Percentiles rank a stretch among this genome's conserved stretches.
Conservation (phyloP, 164 flowering plant species). For the Sextonia rubra region DNA sequence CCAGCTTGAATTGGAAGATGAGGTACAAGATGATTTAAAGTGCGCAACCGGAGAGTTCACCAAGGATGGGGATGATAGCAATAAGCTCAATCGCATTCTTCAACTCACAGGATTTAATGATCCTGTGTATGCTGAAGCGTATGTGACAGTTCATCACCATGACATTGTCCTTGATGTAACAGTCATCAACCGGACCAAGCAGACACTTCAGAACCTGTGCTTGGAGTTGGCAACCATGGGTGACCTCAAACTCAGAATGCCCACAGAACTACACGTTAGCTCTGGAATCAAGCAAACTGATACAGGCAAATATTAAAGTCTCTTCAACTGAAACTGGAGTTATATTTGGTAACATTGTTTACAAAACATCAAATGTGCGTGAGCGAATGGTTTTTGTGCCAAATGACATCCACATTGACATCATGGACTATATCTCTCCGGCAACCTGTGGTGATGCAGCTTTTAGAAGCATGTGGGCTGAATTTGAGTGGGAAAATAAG, state of each 20-base stretch:
- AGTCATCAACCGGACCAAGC: conserved; percentile 88
- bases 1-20: conserved; percentile 98
- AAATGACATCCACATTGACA: conserved; percentile 96
- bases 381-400: conserved; percentile 91
- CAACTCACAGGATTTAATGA: conserved; percentile 98
- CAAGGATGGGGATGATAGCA: conserved; percentile 85
- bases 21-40: conserved; percentile 95
- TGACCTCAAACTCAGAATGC: conserved; percentile 95
- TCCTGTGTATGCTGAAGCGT: conserved; percentile 99
- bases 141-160: conserved; percentile 96
- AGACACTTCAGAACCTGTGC: conserved; percentile 93
- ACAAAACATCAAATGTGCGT: conserved; percentile 89
- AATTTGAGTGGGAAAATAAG: conserved; percentile 99
- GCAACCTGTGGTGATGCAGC: conserved; percentile 88
- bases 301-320: conserved; percentile 91
- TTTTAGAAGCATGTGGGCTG: conserved; percentile 99
- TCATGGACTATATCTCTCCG: conserved; percentile 99
- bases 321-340: conserved; percentile 99
- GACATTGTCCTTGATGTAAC: conserved; percentile 98
- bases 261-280: conserved; percentile 98
- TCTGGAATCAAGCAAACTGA: conserved; percentile 94
- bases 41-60: conserved; percentile 98
- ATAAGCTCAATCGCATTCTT: conserved; percentile 89
- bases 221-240: conserved; percentile 99
- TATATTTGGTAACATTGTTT: conserved; percentile 96